Evolutionary conservation across 192 early-diverging fungal genomes (phyloP).

Genomic region (Neocallimastix lanati): DNA sequence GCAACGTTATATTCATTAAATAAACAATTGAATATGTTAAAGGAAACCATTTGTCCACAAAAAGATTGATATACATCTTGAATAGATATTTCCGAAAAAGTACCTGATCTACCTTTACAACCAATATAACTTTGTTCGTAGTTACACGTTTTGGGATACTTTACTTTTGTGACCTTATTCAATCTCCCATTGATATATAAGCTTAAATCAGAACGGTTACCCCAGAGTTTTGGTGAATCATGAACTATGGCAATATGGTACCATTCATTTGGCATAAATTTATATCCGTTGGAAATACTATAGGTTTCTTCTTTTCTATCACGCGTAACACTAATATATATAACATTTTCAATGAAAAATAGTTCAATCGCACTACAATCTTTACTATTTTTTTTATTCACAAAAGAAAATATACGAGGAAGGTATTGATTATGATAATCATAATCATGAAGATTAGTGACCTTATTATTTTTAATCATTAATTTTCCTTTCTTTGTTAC

Average conservation of each 20-base stretch:
- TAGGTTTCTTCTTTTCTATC: background rate
- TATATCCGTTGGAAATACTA: slow-evolving; percentile 20
- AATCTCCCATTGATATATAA: slow-evolving; percentile 44
- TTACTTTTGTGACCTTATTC: slow-evolving; percentile 6
- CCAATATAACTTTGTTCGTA: background rate
- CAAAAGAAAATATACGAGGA: background rate
- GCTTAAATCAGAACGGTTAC: slow-evolving; percentile 19
- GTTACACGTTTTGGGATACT: background rate
- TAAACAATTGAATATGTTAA: background rate
- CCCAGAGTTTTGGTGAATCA: slow-evolving; percentile 24
- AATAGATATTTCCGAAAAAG: background rate
- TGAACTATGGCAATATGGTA: slow-evolving; percentile 51
- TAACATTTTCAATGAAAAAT: background rate
- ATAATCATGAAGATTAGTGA: background rate
- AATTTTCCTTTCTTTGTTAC: background rate
- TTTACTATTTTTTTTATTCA: background rate
- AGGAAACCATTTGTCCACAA: background rate
- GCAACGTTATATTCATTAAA: background rate
- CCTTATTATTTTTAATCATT: background rate
- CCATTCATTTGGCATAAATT: slow-evolving; percentile 38
- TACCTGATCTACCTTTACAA: background rate
- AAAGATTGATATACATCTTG: background rate
- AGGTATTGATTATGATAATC: background rate
- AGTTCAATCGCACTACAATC: background rate
- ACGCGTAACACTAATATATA: background rate